phyloP scores from a whole-genome alignment of 768 basidiomycete species.

The Phlegmacium glaucopus region DNA sequence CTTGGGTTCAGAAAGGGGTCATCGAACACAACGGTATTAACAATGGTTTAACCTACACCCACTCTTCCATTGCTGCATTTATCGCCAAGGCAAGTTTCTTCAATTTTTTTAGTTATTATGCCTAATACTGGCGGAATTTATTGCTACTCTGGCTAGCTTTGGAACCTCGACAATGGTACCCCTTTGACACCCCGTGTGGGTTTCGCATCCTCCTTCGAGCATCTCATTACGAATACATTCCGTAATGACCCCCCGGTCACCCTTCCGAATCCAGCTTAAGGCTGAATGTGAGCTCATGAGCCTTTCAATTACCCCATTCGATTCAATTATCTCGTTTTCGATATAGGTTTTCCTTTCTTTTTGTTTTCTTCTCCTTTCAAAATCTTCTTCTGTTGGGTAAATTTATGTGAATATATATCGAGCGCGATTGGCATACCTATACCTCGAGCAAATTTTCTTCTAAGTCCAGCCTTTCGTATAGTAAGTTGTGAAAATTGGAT shows the following conservation, averaged over 20 bases:
- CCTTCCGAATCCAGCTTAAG: constrained; percentile 1
- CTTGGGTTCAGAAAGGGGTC: constrained; percentile 18
- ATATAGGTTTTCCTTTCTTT: no score
- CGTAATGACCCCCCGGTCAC: constrained; percentile 2
- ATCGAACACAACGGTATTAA: constrained; percentile 24
- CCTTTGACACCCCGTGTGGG: constrained; percentile 9
- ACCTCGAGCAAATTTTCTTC: no score
- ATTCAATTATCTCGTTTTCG: no score
- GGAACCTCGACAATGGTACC: constrained; percentile 6
- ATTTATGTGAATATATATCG: no score
- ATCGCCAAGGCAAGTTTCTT: constrained; percentile 1
- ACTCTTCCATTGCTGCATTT: constrained; percentile 10
- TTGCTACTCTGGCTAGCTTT: constrained; percentile 6
- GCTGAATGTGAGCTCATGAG: no score
- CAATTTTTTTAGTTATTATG: no score
- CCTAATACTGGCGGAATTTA: not conserved
- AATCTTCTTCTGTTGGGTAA: no score
- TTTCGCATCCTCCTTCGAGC: constrained; percentile 12
- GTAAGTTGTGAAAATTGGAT: no score
- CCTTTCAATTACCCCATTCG: no score
- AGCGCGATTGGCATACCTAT: no score
- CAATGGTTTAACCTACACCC: constrained; percentile 6
- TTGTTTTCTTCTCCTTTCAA: no score
- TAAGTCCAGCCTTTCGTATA: no score
- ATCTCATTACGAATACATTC: constrained; percentile 9